Conservation (phyloP, 192 early-diverging fungal species). For the Umbelopsis ramanniana region DNA sequence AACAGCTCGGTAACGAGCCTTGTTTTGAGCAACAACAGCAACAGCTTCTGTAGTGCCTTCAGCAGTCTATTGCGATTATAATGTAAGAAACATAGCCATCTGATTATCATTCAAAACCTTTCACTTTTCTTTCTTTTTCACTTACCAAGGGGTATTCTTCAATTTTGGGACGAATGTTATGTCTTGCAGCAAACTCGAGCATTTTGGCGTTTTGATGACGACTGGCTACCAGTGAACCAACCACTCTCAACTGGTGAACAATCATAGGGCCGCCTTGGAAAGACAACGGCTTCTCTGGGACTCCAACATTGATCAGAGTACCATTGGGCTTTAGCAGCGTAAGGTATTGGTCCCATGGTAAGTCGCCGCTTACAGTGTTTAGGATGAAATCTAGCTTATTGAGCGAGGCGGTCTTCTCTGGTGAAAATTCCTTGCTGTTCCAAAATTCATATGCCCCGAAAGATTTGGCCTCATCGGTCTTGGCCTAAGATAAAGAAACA, state of each 20-base stretch:
- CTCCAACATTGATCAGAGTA: slow-evolving; percentile 50
- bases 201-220: slow-evolving; percentile 61
- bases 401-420: slow-evolving; percentile 12
- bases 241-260: slow-evolving; percentile 44
- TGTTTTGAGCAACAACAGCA: slow-evolving; percentile 50
- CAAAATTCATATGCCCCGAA: slow-evolving; percentile 64
- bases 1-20: slow-evolving; percentile 72
- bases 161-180: slow-evolving; percentile 68
- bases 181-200: slow-evolving; percentile 69
- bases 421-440: slow-evolving; percentile 39
- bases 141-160: slow-evolving; percentile 60
- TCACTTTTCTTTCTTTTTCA: too few relatives aligned
- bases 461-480: slow-evolving; percentile 53
- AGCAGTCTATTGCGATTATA: not conserved
- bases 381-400: slow-evolving; percentile 52
- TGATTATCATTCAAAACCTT: slow-evolving; percentile 2
- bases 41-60: slow-evolving; percentile 64
- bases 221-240: slow-evolving; percentile 70
- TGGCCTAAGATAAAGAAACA: slow-evolving; percentile 32
- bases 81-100: too few relatives aligned
- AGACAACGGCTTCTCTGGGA: slow-evolving; percentile 37
- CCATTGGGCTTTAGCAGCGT: slow-evolving; percentile 48
- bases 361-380: slow-evolving; percentile 43
- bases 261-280: slow-evolving; percentile 34
- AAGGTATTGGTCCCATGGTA: slow-evolving; percentile 46